These are phyloP conservation scores for Sextonia rubra DNA, from an alignment of 164 flowering plant genomes.

Conservation along the genomic window DNA sequence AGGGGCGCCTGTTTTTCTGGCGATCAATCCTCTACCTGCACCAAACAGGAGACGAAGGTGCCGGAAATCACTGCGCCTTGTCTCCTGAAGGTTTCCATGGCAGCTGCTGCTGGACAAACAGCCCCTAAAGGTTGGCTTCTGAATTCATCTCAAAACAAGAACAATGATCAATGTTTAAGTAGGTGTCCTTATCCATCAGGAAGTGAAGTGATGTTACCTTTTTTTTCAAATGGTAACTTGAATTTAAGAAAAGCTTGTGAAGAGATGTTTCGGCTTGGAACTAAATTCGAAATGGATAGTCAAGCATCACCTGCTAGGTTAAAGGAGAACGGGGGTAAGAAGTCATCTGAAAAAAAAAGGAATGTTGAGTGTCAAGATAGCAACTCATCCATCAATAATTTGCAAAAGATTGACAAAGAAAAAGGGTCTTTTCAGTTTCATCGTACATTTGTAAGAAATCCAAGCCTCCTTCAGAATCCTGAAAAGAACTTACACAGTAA, in stretches of 20 bases:
- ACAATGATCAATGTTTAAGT: constrained; percentile 40
- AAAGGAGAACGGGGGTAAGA: constrained; percentile 14
- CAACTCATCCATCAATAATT: constrained; percentile 18
- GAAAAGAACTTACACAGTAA: no score
- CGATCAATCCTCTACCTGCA: no score
- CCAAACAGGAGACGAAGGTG: no score
- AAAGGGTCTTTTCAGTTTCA: neutral
- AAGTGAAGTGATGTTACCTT: no score
- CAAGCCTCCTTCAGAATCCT: no score
- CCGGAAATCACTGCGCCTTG: no score
- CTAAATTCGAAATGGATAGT: constrained; percentile 33
- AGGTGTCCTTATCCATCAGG: constrained; percentile 92
- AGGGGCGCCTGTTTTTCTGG: no score
- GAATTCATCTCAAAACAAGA: constrained; percentile 22
- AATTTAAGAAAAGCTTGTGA: no score
- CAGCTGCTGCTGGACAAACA: no score
- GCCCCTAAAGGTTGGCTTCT: constrained; percentile 11
- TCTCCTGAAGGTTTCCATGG: no score
- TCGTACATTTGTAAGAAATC: neutral
- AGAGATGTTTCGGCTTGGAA: constrained; percentile 71
- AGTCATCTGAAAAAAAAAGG: constrained; percentile 41
- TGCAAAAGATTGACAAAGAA: constrained; percentile 20
- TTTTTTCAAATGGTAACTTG: no score
- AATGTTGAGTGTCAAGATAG: constrained; percentile 25
- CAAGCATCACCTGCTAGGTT: constrained; percentile 17